Conservation (phyloP, 1,139 yeast genomes). For the Candida glucosophila region DNA sequence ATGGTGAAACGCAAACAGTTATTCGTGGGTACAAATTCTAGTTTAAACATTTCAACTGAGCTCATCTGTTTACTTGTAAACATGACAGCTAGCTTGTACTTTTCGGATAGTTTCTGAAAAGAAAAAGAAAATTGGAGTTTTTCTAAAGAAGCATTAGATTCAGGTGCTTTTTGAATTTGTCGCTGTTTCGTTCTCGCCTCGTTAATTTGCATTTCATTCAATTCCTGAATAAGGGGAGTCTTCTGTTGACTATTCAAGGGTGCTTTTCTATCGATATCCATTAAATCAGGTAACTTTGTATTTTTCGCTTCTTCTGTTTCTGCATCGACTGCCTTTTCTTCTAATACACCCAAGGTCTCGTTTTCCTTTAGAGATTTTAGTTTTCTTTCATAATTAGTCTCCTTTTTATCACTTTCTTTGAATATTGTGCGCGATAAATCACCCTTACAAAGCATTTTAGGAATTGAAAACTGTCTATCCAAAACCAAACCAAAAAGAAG, state of each 20-base stretch:
- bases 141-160: too few species aligned
- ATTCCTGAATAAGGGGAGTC: constrained; percentile 33
- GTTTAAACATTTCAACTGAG: too few species aligned
- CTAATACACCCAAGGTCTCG: constrained; percentile 34
- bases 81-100: too few species aligned
- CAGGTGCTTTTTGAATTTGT: too few species aligned
- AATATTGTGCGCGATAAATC: constrained; percentile 30
- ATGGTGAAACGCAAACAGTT: too few species aligned
- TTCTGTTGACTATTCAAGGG: constrained; percentile 3
- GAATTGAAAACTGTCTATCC: constrained; percentile 40
- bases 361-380: constrained; percentile 25
- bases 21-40: too few species aligned
- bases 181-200: too few species aligned
- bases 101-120: too few species aligned
- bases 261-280: constrained; percentile 11
- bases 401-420: constrained; percentile 21
- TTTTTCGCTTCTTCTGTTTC: too few species aligned
- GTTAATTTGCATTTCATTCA: constrained; percentile 17
- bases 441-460: constrained; percentile 61
- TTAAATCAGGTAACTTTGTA: constrained; percentile 12
- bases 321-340: constrained; percentile 21
- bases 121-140: too few species aligned
- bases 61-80: too few species aligned
- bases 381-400: constrained; percentile 23
- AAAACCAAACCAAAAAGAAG: constrained; percentile 30